A percentile compares a stretch with the other conserved stretches of the same genome.
Evolutionary conservation across 495 filamentous ascomycete species (phyloP).

Genomic region (Podospora comata): DNA sequence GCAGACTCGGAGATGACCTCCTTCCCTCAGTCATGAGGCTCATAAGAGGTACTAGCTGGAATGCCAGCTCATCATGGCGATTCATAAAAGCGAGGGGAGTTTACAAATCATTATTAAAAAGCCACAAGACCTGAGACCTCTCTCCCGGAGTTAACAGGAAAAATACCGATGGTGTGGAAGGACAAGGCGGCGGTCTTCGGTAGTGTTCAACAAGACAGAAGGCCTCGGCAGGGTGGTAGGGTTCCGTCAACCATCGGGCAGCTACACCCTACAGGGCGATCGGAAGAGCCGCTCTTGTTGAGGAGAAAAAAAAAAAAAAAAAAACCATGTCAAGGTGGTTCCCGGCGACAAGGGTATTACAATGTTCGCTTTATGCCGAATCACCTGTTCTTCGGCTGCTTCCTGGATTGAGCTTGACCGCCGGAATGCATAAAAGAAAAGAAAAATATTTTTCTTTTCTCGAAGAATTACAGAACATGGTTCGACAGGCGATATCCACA

Average conservation of each 20-base stretch:
- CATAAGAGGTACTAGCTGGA: not conserved
- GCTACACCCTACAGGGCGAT: not conserved
- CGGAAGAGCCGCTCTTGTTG: not conserved
- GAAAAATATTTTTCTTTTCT: not conserved
- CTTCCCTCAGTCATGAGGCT: not conserved
- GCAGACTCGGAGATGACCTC: slow-evolving; percentile 3
- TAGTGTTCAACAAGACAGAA: not conserved
- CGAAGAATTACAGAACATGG: not conserved
- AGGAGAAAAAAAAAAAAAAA: not conserved
- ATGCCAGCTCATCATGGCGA: not conserved
- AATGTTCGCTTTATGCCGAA: not conserved
- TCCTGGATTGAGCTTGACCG: not conserved
- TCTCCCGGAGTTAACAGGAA: not conserved
- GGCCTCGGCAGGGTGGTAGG: not conserved
- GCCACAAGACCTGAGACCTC: not conserved
- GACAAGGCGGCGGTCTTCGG: not conserved
- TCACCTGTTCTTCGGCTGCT: not conserved
- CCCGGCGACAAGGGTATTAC: too few relatives aligned
- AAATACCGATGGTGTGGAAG: not conserved
- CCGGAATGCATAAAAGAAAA: not conserved
- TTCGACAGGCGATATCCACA: slow-evolving; percentile 1
- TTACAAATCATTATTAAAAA: not conserved
- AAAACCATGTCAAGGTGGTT: too few relatives aligned
- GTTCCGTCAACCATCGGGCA: not conserved
- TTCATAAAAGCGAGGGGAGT: not conserved